These are phyloP conservation scores for Bauhinia variegata DNA, from an alignment of 306 rosid genomes.

Conservation along the genomic window DNA sequence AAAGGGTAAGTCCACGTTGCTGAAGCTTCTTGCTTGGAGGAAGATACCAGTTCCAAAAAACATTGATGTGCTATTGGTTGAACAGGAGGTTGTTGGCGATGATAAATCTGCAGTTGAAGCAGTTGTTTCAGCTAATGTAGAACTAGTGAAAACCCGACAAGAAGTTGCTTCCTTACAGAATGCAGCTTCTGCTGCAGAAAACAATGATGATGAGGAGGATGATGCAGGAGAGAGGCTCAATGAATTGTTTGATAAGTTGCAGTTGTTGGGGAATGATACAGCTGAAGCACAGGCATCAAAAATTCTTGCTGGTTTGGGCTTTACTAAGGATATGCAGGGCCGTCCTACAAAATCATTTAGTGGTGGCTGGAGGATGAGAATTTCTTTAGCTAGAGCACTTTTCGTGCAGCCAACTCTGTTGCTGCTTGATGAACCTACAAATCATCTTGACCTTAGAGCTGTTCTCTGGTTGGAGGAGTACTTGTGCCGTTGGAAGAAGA, in stretches of 20 bases:
- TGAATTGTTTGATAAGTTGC: conserved; percentile 62
- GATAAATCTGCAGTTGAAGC: conserved; percentile 68
- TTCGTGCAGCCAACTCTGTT: conserved; percentile 75
- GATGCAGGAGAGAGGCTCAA: conserved; percentile 69
- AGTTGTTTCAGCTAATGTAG: conserved; percentile 79
- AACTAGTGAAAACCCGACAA: conserved; percentile 60
- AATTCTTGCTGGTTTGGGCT: conserved; percentile 83
- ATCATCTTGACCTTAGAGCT: conserved; percentile 76
- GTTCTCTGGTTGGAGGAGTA: conserved; percentile 86
- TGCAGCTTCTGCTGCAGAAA: conserved; percentile 42
- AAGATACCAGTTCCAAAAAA: conserved; percentile 81
- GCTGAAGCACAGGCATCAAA: conserved; percentile 82
- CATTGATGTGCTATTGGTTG: conserved; percentile 81
- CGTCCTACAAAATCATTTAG: conserved; percentile 73
- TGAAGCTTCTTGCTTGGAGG: conserved; percentile 91
- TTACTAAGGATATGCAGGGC: conserved; percentile 74
- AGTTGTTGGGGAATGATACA: conserved; percentile 69
- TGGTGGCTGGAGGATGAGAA: conserved; percentile 83
- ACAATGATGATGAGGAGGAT: conserved; percentile 46
- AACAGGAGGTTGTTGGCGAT: conserved; percentile 80
- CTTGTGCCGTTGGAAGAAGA: conserved; percentile 77
- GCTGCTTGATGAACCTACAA: conserved; percentile 72
- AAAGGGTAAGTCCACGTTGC: conserved; percentile 74
- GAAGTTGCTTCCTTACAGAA: conserved; percentile 65
- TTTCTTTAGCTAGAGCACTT: conserved; percentile 74